Evolutionary conservation across 768 basidiomycete species (phyloP), one percentile per base, ranked within the genome.

Genomic region (Podaxis pistillaris): DNA sequence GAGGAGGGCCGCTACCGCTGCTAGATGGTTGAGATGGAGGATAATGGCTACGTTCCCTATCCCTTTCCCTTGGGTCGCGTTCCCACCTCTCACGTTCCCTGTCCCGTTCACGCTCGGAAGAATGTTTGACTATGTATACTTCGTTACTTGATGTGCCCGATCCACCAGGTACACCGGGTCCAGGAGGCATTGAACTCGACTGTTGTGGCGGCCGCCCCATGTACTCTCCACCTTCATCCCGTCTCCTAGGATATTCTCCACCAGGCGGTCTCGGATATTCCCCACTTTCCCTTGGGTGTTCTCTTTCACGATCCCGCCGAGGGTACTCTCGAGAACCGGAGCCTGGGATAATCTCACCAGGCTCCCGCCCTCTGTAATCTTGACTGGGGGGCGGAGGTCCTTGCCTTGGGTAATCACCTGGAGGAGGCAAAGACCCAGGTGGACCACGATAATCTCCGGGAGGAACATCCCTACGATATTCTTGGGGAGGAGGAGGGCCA

Each of bases 41-140:
- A 46, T 62, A 62, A 55, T 62, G 52, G 37, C 22, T 33, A 13
- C 53, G 59, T 26, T 67, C 63, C 15, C 65, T 56, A 9, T 66
- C 63, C 17, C 63, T 51, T 51, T 62, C 63, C 30, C 52, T 64
- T 33, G 50, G 63, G n/a, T 64, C 63, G 13, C 57, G 63, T 15
- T 65, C 66, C 58, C 63, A 54, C 22, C 64, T 58, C 41, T 66
- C 62, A 2, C 62, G 62, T 28, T 66, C 65, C 26, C 65, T 54
- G 13, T 64, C 60, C 36, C 63, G 62, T n/a, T 67, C 63, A 3
- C 63, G 60, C 1, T 62, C 60, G 24, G 59, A 60, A 30, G 53
- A 30, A 19, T 62, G 60, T 19, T 62, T 62, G 28, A 55, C 57
- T 2, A 37, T 30, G 53, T 33, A 55, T 24, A 49, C 22, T 15